Conservation (phyloP, 2,329 filamentous ascomycete species). For the Aspergillus sp. region DNA sequence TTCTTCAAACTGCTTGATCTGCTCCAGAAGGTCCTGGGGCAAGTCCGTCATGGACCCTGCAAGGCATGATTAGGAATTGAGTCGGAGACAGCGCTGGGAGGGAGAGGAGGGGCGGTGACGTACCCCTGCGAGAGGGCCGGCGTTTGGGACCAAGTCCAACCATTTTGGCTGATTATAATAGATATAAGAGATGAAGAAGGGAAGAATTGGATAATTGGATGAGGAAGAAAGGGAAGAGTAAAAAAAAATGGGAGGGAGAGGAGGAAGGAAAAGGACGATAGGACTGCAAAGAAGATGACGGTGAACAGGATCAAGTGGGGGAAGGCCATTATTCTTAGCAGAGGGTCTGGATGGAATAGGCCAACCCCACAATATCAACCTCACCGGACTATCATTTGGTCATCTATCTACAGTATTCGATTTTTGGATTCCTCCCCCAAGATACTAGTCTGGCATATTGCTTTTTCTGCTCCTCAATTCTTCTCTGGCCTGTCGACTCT, state of each 20-base stretch:
- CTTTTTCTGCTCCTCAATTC: neutral
- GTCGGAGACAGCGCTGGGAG: slow-evolving; percentile 6
- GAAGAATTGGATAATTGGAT: neutral
- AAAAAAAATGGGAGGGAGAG: slow-evolving; percentile 2
- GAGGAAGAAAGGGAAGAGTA: slow-evolving; percentile 9
- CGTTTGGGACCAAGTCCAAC: slow-evolving; percentile 67
- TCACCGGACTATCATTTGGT: neutral
- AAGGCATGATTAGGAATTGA: slow-evolving; percentile 9
- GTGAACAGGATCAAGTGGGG: slow-evolving; percentile 13
- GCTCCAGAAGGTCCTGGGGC: slow-evolving; percentile 77
- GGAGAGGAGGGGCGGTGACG: slow-evolving; percentile 39
- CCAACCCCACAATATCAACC: neutral
- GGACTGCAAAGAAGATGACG: slow-evolving; percentile 16
- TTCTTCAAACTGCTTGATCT: slow-evolving; percentile 84
- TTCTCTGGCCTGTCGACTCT: neutral
- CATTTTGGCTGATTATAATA: slow-evolving; percentile 52
- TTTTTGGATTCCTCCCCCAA: neutral
- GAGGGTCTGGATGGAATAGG: neutral
- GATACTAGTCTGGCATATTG: neutral
- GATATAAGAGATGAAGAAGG: slow-evolving; percentile 6
- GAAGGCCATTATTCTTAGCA: neutral
- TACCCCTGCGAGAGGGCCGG: slow-evolving; percentile 74
- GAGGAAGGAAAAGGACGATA: neutral
- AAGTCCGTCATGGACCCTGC: slow-evolving; percentile 88
- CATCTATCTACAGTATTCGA: neutral